Evolutionary conservation across 2,329 filamentous ascomycete species (phyloP).

Genomic region (Talaromyces sp.): DNA sequence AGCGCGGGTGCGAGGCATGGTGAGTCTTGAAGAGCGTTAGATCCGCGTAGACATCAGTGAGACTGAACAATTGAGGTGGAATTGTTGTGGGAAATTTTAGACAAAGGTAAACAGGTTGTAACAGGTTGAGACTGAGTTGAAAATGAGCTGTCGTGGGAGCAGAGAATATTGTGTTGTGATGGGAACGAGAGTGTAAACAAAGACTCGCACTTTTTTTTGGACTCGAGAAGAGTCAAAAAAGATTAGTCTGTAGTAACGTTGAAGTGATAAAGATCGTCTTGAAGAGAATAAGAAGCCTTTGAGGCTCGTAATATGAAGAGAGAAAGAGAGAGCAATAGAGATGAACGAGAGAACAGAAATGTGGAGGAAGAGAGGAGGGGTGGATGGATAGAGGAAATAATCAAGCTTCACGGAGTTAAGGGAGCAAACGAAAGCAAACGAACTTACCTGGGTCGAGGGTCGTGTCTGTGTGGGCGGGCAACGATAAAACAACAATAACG

Average conservation of each 20-base stretch:
- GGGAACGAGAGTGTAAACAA: background rate
- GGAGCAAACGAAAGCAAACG: constrained; percentile 9
- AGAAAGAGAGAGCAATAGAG: background rate
- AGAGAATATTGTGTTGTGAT: background rate
- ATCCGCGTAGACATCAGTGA: background rate
- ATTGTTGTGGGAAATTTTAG: background rate
- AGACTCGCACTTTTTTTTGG: background rate
- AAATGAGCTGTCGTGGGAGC: background rate
- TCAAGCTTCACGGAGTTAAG: constrained; percentile 11
- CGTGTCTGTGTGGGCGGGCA: background rate
- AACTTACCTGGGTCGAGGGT: background rate
- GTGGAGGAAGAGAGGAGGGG: background rate
- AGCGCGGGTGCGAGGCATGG: constrained; percentile 16
- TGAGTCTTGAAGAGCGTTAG: constrained; percentile 8
- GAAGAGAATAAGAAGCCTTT: background rate
- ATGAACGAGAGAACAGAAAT: background rate
- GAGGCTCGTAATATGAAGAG: background rate
- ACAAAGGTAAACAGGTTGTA: background rate
- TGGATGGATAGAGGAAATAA: background rate
- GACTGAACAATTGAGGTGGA: background rate
- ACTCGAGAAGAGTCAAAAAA: constrained; percentile 1
- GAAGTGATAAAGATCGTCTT: background rate
- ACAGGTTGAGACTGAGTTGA: background rate
- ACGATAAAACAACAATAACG: background rate
- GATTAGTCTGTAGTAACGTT: background rate